Conservation (phyloP, 495 filamentous ascomycete genomes). For the Aspergillus sclerotioniger region DNA sequence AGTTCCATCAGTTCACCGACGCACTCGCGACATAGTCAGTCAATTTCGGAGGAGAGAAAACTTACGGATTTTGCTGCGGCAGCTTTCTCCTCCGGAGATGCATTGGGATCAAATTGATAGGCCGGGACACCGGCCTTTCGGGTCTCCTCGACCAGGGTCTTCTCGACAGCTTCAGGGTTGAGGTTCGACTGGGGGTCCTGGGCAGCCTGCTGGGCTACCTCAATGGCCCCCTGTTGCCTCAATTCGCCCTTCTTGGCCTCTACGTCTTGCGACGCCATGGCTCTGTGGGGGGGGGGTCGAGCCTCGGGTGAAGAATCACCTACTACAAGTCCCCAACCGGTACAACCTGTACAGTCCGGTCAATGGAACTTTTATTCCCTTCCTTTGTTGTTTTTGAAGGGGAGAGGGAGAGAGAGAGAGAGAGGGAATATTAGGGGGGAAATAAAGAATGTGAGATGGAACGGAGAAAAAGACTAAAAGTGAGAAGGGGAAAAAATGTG, state of each 20-base stretch:
- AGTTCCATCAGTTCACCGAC: constrained; percentile 17
- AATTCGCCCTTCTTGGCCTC: constrained; percentile 54
- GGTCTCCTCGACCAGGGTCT: constrained; percentile 69
- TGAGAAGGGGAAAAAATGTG: neutral
- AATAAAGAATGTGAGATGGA: neutral
- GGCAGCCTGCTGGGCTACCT: constrained; percentile 53
- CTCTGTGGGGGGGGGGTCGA: constrained; percentile 19
- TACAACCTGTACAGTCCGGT: constrained; percentile 6
- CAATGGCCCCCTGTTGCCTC: constrained; percentile 74
- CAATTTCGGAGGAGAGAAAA: constrained; percentile 11
- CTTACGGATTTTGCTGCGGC: constrained; percentile 75
- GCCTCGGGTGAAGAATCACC: constrained; percentile 20
- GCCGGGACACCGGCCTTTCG: constrained; percentile 72
- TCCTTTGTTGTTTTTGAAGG: no score
- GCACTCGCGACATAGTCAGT: neutral
- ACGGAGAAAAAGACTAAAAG: constrained; percentile 3
- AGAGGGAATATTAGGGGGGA: neutral
- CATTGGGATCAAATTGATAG: constrained; percentile 84
- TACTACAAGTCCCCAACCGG: constrained; percentile 15
- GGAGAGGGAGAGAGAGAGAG: neutral
- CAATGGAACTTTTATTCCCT: neutral
- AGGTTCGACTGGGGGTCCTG: constrained; percentile 66
- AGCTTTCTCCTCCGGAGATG: constrained; percentile 78
- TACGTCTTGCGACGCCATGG: constrained; percentile 40
- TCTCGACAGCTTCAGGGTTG: constrained; percentile 67